These are phyloP conservation scores for Hypoxylon subgilvum DNA, from an alignment of 495 filamentous ascomycete genomes.

Conservation along the genomic window DNA sequence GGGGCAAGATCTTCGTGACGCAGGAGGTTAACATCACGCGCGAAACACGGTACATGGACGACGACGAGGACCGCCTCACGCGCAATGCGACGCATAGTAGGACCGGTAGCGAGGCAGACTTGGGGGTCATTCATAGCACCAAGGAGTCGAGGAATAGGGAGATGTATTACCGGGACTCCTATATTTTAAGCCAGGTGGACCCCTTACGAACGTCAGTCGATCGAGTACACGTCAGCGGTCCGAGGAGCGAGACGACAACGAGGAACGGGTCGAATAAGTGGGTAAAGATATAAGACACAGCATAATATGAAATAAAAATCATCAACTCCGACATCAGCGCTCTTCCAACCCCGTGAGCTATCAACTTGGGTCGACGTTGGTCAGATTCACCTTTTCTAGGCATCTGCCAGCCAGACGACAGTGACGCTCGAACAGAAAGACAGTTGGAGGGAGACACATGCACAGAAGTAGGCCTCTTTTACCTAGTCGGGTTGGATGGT, in stretches of 20 bases:
- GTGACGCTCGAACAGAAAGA: no score
- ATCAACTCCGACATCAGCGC: not conserved
- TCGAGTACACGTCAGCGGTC: conserved; percentile 19
- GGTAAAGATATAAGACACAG: conserved; percentile 28
- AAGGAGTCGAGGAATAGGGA: conserved; percentile 21
- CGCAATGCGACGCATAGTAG: conserved; percentile 29
- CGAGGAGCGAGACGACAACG: conserved; percentile 13
- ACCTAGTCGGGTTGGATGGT: not conserved
- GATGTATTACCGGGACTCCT: conserved; percentile 37
- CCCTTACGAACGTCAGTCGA: conserved; percentile 29
- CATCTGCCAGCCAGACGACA: not conserved
- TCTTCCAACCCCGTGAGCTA: no score
- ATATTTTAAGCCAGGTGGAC: conserved; percentile 34
- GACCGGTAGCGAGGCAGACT: conserved; percentile 27
- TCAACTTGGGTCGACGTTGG: no score
- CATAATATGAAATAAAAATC: conserved; percentile 2
- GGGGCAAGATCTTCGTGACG: conserved; percentile 42
- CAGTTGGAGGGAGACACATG: no score
- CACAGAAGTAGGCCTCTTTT: not conserved
- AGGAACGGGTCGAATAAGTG: conserved; percentile 26
- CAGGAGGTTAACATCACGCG: conserved; percentile 41
- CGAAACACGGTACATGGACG: conserved; percentile 35
- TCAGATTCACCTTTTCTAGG: not conserved
- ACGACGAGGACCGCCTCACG: conserved; percentile 34
- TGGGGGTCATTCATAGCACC: not conserved